Base-by-base conservation (phyloP, 2,329 filamentous ascomycete genomes). In the Ophiobolus disseminans region DNA sequence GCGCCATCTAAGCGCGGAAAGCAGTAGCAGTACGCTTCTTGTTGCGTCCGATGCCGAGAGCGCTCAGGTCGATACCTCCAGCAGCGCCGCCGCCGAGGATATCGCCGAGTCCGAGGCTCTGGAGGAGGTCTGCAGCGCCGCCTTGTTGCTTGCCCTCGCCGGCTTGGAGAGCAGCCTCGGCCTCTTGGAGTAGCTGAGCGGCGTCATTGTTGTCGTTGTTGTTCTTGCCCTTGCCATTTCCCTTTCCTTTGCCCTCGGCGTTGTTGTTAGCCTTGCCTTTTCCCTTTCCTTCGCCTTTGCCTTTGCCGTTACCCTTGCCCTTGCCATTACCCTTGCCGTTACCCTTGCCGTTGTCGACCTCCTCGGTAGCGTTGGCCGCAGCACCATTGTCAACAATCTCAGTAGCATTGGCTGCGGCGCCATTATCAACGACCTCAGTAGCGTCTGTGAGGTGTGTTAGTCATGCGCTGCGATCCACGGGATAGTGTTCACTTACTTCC, bases 1-100 rank as follows among this genome's bases (percentile, higher is more conserved):
- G n/a, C 17, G 11, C n/a, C 17, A 26, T 46, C 41, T 54, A 57
- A 39, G 50, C 54, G 40, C 48, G 48, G 54, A 55, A 57, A 17
- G 48, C 21, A 10, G 48, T 34, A n/a, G 34, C 32, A 2, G 52
- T 43, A 23, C 48, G 43, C 52, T 44, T 55, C 45, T 45, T 36
- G 26, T 40, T 39, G 25, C 42, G 32, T 35, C 40, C 40, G 20
- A 56, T 50, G 23, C 46, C 46, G 22, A 39, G 17, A n/a, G 38
- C 48, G 36, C 40, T 36, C 20, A 53, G 20, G 26, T 44, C 48
- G n/a, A 50, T 26, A 8, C 28, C 47, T 13, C 26, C 44, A 6
- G 23, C 23, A 6, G 17, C 35, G 17, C 20, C 40, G 21, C 40
- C 40, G n/a, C 48, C 46, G 20, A 56, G 50, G 14, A 58, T 37